phyloP scores from a whole-genome alignment of 2,329 filamentous ascomycete genomes.

The Apiospora sp. region DNA sequence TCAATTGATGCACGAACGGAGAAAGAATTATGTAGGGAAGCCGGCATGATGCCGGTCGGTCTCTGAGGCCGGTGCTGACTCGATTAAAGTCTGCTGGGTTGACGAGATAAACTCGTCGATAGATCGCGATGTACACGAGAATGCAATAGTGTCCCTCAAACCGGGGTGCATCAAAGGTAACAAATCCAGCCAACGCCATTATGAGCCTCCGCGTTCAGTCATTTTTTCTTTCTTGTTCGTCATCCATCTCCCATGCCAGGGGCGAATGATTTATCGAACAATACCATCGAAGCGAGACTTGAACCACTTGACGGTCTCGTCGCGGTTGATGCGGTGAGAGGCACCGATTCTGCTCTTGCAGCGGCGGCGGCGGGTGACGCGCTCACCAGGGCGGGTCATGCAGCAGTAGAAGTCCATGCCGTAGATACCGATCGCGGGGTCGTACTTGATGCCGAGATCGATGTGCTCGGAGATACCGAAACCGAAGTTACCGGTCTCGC shows the following conservation, averaged over 20 bases:
- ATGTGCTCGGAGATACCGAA: slow-evolving; percentile 99
- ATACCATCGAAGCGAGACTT: slow-evolving; percentile 93
- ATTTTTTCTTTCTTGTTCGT: slow-evolving; percentile 26
- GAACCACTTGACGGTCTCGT: slow-evolving; percentile 98
- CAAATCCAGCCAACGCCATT: slow-evolving; percentile 45
- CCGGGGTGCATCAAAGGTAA: slow-evolving; percentile 16
- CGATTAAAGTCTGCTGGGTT: slow-evolving; percentile 62
- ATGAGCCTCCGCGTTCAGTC: slow-evolving; percentile 34
- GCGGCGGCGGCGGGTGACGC: slow-evolving; percentile 93
- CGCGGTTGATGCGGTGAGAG: slow-evolving; percentile 90
- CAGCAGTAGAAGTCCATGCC: slow-evolving; percentile 99
- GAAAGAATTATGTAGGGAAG: slow-evolving; percentile 49
- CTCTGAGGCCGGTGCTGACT: slow-evolving; percentile 75
- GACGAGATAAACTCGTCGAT: slow-evolving; percentile 54
- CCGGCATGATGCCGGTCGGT: slow-evolving; percentile 75
- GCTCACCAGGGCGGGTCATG: slow-evolving; percentile 99
- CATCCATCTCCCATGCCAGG: slow-evolving; percentile 19
- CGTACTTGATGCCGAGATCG: slow-evolving; percentile 99
- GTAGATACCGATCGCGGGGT: slow-evolving; percentile 97
- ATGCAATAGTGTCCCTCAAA: slow-evolving; percentile 16
- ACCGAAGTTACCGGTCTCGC: slow-evolving; percentile 98
- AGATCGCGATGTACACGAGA: slow-evolving; percentile 51
- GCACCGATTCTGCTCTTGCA: slow-evolving; percentile 86
- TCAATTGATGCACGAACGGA: slow-evolving; percentile 18
- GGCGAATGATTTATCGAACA: slow-evolving; percentile 78